Base-by-base conservation (phyloP, 352 stramenopile species). In the Peronospora tabacina region DNA sequence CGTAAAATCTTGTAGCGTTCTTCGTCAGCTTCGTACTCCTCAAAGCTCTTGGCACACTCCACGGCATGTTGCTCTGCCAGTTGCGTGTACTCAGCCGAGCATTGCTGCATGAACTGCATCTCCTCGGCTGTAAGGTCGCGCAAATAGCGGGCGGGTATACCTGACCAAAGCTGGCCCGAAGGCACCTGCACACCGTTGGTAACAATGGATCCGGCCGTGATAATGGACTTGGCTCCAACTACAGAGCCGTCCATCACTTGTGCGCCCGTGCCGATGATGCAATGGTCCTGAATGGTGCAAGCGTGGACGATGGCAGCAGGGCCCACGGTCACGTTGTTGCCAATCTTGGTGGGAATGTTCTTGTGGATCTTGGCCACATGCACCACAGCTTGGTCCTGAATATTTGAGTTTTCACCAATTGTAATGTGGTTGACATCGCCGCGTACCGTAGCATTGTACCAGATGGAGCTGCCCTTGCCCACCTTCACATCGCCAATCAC, bases 401-500 rank as follows among this genome's bases (percentile, higher is more conserved):
- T 92, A 66, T 88, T 94, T 64, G 85, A 94, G 72, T 96, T 87
- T 33, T 93, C 78, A 30, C 94, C 95, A 66, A 98, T 97, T 6
- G 73, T 89, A 49, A 97, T 94, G 66, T 82, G 57, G 70, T 96
- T 95, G 46, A 97, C 79, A 64, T 97, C 89, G 37, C 83, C 87
- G 34, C 90, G 77, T 53, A 97, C 70, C 19, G 90, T 94, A 36
- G 87, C 83, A 41, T 87, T 85, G 68, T 97, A 97, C 90, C 88
- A 97, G 51, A 97, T 86, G 35, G 85, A 96, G 52, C 78, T 89
- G 54, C 83, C 82, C 46, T 82, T 81, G 55, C 90, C 90, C 38
- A 97, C 77, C 66, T 89, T 90, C 17, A 97, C 90, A 54, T 97
- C 85, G 20, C 90, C 90, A 53, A 97, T 94, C 26, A 97, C 82